Evolutionary conservation across 1,139 yeast genomes (phyloP).

Genomic region (Debaryomyces subglobosus): DNA sequence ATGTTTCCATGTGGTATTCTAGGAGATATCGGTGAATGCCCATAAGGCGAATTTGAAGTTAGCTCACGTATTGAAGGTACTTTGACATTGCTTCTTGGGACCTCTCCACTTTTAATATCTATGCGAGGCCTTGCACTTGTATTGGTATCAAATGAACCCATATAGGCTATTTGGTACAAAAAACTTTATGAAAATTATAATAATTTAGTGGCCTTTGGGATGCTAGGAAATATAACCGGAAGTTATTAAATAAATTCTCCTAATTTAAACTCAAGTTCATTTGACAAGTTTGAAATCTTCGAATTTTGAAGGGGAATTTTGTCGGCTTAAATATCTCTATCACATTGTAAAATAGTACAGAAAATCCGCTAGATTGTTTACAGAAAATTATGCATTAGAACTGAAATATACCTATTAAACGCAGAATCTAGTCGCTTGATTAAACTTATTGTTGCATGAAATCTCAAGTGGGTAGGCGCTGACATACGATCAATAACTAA

Average conservation of each 20-base stretch:
- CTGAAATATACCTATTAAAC: neutral
- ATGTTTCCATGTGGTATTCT: constrained; percentile 1
- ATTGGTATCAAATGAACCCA: neutral
- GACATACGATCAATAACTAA: neutral
- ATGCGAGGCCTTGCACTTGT: neutral
- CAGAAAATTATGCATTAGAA: constrained; percentile 2
- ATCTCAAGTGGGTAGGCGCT: neutral
- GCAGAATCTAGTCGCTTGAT: constrained; percentile 4
- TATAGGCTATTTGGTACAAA: neutral
- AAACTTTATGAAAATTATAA: neutral
- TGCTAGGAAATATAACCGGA: neutral
- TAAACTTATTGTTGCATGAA: constrained; percentile 1
- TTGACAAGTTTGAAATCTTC: neutral
- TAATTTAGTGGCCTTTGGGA: neutral
- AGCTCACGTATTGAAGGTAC: constrained; percentile 42
- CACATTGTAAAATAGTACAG: neutral
- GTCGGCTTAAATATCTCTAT: constrained; percentile 2
- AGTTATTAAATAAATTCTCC: neutral
- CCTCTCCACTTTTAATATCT: neutral
- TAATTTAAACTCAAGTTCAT: neutral
- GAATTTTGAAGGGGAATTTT: neutral
- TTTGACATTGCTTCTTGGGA: constrained; percentile 18
- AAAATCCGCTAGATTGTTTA: neutral
- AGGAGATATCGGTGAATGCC: neutral
- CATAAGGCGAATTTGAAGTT: constrained; percentile 23